These are phyloP conservation scores for Neospermospora avenae DNA, from an alignment of 2,329 filamentous ascomycete species.

Conservation along the genomic window DNA sequence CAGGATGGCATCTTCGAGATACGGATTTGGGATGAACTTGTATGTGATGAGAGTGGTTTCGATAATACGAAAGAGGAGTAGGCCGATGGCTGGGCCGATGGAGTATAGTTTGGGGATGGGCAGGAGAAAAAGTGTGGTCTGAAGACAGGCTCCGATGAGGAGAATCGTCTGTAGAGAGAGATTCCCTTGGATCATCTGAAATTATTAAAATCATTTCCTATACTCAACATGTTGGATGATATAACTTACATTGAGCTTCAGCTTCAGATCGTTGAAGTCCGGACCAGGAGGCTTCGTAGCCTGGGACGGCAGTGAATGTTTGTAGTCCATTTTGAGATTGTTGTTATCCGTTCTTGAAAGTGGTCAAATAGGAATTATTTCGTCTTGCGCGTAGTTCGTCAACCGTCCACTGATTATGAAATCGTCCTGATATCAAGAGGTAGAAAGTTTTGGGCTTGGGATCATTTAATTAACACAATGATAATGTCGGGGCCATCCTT, in stretches of 20 bases:
- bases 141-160: constrained; percentile 22
- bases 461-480: too few relatives aligned
- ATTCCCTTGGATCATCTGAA: constrained; percentile 11
- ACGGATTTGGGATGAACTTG: constrained; percentile 21
- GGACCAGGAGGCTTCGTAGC: not conserved
- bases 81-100: constrained; percentile 14
- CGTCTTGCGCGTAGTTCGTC: too few relatives aligned
- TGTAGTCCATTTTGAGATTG: constrained; percentile 2
- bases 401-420: too few relatives aligned
- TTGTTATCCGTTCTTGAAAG: not conserved
- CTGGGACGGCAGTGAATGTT: not conserved
- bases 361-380: not conserved
- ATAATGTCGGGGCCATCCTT: not conserved
- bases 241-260: not conserved
- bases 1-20: constrained; percentile 15
- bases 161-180: constrained; percentile 16
- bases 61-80: constrained; percentile 14
- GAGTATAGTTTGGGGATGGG: constrained; percentile 18
- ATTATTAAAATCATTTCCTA: not conserved
- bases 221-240: not conserved
- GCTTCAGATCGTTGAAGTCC: not conserved
- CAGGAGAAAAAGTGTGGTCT: constrained; percentile 16
- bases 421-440: too few relatives aligned
- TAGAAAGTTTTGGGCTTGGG: too few relatives aligned
- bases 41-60: constrained; percentile 19